Base-by-base conservation (phyloP, 441 rosid genomes). In the Arabidopsis hybrid region DNA sequence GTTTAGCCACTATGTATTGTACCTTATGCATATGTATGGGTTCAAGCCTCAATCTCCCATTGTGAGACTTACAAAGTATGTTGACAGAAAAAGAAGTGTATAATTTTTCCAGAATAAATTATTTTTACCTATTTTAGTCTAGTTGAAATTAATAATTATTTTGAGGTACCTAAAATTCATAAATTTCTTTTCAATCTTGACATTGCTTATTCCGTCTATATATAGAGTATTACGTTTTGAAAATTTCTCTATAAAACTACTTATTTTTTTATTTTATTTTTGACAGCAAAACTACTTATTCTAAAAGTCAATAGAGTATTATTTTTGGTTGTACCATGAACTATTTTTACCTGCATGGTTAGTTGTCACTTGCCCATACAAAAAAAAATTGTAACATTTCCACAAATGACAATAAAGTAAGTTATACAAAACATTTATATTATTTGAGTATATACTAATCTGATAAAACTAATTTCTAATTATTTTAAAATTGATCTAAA, bases 1-100 rank as follows among this genome's bases (percentile, higher is more conserved):
- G 38, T 38, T 58, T 46, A 46, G 57, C 21, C 50, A 66, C 12
- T 66, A 38, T 16, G 7, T 2, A 7, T 55, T 67, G 42, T 65
- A 65, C 18, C 2, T 67, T 67, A 14, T 47, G 38, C 29, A n/a
- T 53, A 39, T 18, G 10, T 53, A 53, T 14, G 12, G 17, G 31
- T 26, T 39, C 3, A 26, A 35, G 8, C 18, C 8, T 29, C 45
- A 1, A 2, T 2, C 49, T 38, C 16, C 32, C 7, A 18, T 34
- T 66, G 13, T 26, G 49, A 51, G 8, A 35, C 40, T 56, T 68
- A 8, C 17, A n/a, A 42, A 39, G 31, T 38, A 39, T 17, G 47
- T 17, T 11, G 26, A 39, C 29, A 6, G 12, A 58, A 36, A 53
- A 39, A 18, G n/a, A 39, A 18, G n/a, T 17, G 5, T 60, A 11